Evolutionary conservation across 2,329 filamentous ascomycete species (phyloP).

Genomic region (Hypocreales sp.): DNA sequence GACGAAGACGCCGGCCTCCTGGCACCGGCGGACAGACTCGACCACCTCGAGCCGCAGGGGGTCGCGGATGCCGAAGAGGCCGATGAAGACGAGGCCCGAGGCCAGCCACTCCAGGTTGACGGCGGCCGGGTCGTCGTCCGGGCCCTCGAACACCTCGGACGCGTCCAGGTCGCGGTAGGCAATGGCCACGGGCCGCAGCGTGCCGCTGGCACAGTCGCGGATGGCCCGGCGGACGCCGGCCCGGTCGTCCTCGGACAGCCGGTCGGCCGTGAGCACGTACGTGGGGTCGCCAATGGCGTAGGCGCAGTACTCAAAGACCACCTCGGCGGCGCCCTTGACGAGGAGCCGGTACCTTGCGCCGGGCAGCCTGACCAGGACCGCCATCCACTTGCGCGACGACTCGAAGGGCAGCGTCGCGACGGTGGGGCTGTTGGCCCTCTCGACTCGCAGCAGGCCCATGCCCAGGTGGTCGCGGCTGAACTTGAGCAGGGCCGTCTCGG

Average conservation of each 20-base stretch:
- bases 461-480: conserved; percentile 34
- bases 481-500: conserved; percentile 35
- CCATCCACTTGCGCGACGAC: conserved; percentile 40
- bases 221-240: conserved; percentile 17
- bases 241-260: conserved; percentile 16
- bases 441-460: conserved; percentile 26
- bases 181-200: conserved; percentile 61
- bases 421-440: conserved; percentile 28
- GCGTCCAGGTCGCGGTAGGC: conserved; percentile 57
- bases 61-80: conserved; percentile 49
- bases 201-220: conserved; percentile 44
- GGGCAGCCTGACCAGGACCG: conserved; percentile 30
- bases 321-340: conserved; percentile 43
- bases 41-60: conserved; percentile 47
- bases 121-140: conserved; percentile 16
- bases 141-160: conserved; percentile 47
- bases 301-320: conserved; percentile 30
- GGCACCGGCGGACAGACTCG: conserved; percentile 45
- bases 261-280: conserved; percentile 10
- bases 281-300: conserved; percentile 28
- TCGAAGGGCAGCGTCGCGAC: conserved; percentile 37
- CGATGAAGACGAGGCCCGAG: conserved; percentile 32
- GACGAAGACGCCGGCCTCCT: conserved; percentile 48
- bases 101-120: conserved; percentile 20
- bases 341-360: conserved; percentile 31